phyloP scores from a whole-genome alignment of 805 yeast genomes.

The Barnettozyma botsteinii region DNA sequence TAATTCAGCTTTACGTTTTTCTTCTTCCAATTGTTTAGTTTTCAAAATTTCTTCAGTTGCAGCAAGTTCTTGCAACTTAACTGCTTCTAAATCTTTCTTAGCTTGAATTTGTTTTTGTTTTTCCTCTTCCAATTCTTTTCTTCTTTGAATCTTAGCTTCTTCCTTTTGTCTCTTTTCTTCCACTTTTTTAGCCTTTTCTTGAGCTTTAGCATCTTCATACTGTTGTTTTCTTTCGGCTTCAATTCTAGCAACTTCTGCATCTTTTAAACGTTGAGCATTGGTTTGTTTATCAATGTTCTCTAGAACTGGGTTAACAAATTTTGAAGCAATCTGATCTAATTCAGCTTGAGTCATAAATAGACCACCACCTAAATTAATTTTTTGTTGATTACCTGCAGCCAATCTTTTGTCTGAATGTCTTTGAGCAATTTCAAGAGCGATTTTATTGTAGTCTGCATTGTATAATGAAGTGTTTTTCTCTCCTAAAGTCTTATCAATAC shows the following conservation, averaged over 20 bases:
- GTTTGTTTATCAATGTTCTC: conserved; percentile 69
- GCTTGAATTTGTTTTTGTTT: conserved; percentile 29
- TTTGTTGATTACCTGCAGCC: conserved; percentile 35
- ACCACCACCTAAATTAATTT: conserved; percentile 85
- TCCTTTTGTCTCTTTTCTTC: conserved; percentile 36
- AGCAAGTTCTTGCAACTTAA: conserved; percentile 32
- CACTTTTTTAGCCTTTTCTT: conserved; percentile 32
- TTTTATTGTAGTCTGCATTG: conserved; percentile 56
- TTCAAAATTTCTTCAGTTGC: conserved; percentile 32
- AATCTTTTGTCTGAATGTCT: conserved; percentile 53
- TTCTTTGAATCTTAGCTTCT: conserved; percentile 29
- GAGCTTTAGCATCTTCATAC: conserved; percentile 36
- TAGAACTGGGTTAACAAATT: conserved; percentile 78
- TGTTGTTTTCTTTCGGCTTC: conserved; percentile 32
- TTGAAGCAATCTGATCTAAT: conserved; percentile 71
- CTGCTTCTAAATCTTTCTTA: conserved; percentile 22
- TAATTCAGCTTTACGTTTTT: conserved; percentile 23
- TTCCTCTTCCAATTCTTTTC: conserved; percentile 31
- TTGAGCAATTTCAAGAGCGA: conserved; percentile 75
- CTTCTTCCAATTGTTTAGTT: conserved; percentile 28
- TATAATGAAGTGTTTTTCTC: conserved; percentile 31
- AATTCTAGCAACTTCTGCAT: conserved; percentile 37
- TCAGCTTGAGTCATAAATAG: conserved; percentile 68
- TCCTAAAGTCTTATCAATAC: conserved; percentile 37
- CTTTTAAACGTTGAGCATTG: conserved; percentile 55